Base-by-base conservation (phyloP, 163 green algal species). In the Coccomyxa subellipsoidea region DNA sequence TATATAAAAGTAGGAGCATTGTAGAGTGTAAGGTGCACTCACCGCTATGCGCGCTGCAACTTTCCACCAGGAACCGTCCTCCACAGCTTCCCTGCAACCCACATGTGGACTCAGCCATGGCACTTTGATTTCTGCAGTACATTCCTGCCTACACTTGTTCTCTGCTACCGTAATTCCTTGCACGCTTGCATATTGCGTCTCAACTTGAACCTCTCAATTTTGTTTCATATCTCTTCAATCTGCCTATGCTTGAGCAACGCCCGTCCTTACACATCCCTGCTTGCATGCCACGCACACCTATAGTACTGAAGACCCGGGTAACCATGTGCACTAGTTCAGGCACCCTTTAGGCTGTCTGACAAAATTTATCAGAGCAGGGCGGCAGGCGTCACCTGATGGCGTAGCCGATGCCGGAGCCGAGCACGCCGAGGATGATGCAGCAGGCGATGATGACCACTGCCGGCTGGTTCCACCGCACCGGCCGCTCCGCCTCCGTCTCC, bases 1-100 rank as follows among this genome's bases (percentile, higher is more conserved):
- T n/a, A n/a, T n/a, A n/a, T n/a, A n/a, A n/a, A n/a, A n/a, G n/a
- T n/a, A n/a, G n/a, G n/a, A n/a, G n/a, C n/a, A n/a, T n/a, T n/a
- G n/a, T n/a, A n/a, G n/a, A n/a, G n/a, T n/a, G n/a, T n/a, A 59
- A 18, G 15, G 23, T 59, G 47, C 47, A 27, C 66, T 73, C n/a
- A 73, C 66, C 66, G 66, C 66, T 35, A 34, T 23, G 18, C 66
- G 27, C 10, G 66, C 66, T 8, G 7, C 66, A 4, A 73, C 66
- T 23, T 73, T 73, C 66, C 66, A 73, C 66, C 66, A 73, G 18
- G 66, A 73, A 23, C 66, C 66, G n/a, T 73, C 66, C n/a, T 73
- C n/a, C 66, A 73, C 29, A 32, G 66, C 66, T 4, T 73, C 66
- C 66, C 66, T 73, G 66, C 47, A 66, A 29, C 18, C 12, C 47